A percentile compares a stretch with the other conserved stretches of the same genome.
phyloP scores from a whole-genome alignment of 495 filamentous ascomycete species.

The Letharia lupina region DNA sequence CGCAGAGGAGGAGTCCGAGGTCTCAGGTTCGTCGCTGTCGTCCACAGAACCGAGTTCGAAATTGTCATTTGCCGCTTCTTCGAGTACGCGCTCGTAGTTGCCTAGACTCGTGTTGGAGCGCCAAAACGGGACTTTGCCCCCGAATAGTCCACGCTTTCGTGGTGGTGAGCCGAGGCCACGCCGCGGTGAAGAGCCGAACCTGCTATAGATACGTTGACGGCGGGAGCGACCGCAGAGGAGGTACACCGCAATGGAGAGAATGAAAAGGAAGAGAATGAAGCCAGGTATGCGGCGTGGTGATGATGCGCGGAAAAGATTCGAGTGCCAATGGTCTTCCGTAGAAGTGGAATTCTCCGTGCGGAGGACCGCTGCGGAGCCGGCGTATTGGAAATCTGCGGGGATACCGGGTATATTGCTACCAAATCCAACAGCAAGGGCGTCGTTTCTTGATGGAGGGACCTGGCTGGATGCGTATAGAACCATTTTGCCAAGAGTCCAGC shows the following conservation, averaged over 20 bases:
- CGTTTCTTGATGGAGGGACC: constrained; percentile 53
- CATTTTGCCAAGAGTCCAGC: constrained; percentile 97
- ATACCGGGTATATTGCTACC: constrained; percentile 66
- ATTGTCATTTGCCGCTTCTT: constrained; percentile 17
- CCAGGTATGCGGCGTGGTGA: constrained; percentile 61
- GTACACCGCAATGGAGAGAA: constrained; percentile 58
- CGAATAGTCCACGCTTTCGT: constrained; percentile 49
- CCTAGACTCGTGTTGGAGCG: constrained; percentile 30
- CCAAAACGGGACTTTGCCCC: constrained; percentile 22
- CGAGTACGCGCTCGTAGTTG: constrained; percentile 21
- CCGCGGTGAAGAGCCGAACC: constrained; percentile 41
- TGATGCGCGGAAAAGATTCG: constrained; percentile 53
- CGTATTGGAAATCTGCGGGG: constrained; percentile 75
- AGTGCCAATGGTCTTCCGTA: constrained; percentile 56
- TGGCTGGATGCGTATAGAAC: constrained; percentile 93
- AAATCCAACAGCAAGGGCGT: constrained; percentile 75
- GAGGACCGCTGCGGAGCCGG: constrained; percentile 42
- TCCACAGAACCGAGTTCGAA: constrained; percentile 20
- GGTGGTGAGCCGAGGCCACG: constrained; percentile 45
- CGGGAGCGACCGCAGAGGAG: constrained; percentile 65
- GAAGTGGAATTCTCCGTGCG: constrained; percentile 39
- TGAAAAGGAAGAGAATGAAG: constrained; percentile 63
- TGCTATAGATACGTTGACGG: constrained; percentile 54
- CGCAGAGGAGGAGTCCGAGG: constrained; percentile 46
- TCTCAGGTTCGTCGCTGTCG: constrained; percentile 20